Evolutionary conservation across 805 yeast genomes (phyloP), one percentile per base, ranked within the genome.

Genomic region (Babjeviella inositovora): DNA sequence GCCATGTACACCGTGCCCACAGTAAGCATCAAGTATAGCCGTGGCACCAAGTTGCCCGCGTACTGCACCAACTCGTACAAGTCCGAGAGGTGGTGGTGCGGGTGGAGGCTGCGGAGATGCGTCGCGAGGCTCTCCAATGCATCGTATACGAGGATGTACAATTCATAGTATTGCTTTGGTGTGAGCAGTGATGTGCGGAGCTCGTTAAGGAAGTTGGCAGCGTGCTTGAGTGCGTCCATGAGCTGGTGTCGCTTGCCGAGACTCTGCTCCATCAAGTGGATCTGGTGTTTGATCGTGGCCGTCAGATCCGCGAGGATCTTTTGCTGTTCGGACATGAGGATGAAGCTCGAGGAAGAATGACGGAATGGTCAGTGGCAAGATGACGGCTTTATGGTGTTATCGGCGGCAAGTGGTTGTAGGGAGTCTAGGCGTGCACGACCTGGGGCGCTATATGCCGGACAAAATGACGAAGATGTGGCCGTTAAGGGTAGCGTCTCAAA

Each of bases 11-110:
- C 82, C 1, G 92, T 70, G 6, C 98, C 98, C 9, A 90, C 87
- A 3, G 93, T 87, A 20, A 90, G 76, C 96, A 90, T 82, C 49
- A 90, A 57, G 43, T 90, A 90, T 26, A 90, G 53, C 28, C 98
- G 62, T 2, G 98, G 98, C 9, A 90, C 61, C 13, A 90, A 79
- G 42, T 82, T 87, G 2, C 96, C 93, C 2, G 93, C 82, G 41
- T 90, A 90, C 46, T 90, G 97, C 5, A 87, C 96, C 43, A 85
- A 57, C 38, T 87, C 97, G 43, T 90, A 90, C 25, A 90, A 58
- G 42, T 90, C 97, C 0, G 93, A 80, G 25, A 90, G 50, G 40
- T 76, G 81, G 36, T 70, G 70, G 25, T 62, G 59, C 8, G 73
- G 70, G 39, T 81, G 85, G 27, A 64, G 64, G 14, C 68, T 77